A percentile compares a stretch with the other conserved stretches of the same genome.
Evolutionary conservation across 495 filamentous ascomycete genomes (phyloP).

Genomic region (Aspergillus saccharolyticus): DNA sequence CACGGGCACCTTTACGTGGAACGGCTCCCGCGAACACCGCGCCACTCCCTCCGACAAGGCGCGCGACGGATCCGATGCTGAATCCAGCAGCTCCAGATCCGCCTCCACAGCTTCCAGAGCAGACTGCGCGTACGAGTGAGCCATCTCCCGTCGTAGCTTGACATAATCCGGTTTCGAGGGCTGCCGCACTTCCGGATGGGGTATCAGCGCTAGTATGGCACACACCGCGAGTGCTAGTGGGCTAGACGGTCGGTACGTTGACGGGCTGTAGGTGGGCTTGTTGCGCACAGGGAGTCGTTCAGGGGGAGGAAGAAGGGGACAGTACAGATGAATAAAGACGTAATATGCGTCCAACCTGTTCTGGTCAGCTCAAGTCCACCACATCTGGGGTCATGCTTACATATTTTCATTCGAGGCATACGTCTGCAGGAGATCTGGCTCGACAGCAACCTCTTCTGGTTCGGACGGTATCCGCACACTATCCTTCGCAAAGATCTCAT

Average conservation of each 20-base stretch:
- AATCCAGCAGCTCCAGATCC: constrained; percentile 38
- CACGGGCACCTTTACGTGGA: constrained; percentile 40
- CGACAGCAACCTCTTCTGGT: background rate
- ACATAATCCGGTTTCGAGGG: constrained; percentile 32
- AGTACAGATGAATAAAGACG: constrained; percentile 45
- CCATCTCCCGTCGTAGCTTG: constrained; percentile 36
- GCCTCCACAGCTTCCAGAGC: constrained; percentile 42
- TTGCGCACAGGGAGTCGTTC: constrained; percentile 28
- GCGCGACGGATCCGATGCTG: background rate
- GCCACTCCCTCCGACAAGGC: constrained; percentile 6
- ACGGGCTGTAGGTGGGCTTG: constrained; percentile 24
- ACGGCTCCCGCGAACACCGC: constrained; percentile 30
- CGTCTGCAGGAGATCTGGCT: constrained; percentile 6
- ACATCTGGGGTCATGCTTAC: constrained; percentile 3
- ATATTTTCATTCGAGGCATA: constrained; percentile 23
- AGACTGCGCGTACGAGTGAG: constrained; percentile 42
- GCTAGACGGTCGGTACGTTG: constrained; percentile 27
- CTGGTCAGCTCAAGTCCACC: background rate
- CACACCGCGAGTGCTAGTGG: constrained; percentile 42
- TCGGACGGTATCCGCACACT: background rate
- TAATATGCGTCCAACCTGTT: constrained; percentile 46
- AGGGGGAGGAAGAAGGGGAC: constrained; percentile 44
- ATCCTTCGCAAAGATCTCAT: constrained; percentile 12
- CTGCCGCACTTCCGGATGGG: constrained; percentile 34
- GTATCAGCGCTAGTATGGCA: constrained; percentile 41